A percentile compares a stretch with the other conserved stretches of the same genome.
These are phyloP conservation scores for Turnera subulata DNA, from an alignment of 345 rosid genomes.

Conservation along the genomic window DNA sequence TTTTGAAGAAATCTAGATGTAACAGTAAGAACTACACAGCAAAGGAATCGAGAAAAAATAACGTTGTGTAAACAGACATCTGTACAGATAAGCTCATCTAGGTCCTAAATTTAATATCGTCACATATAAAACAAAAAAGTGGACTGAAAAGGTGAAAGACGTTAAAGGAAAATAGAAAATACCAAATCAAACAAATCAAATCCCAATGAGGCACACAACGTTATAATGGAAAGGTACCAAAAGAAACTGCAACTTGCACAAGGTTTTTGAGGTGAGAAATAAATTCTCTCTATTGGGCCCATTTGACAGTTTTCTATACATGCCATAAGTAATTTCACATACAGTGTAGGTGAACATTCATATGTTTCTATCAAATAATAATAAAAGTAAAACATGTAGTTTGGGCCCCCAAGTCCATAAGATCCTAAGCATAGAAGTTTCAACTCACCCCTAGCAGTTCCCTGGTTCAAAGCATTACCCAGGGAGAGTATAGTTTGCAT, in stretches of 20 bases:
- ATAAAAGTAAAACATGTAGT: background rate
- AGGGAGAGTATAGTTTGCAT: conserved; percentile 84
- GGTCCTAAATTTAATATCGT: background rate
- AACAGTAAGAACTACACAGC: background rate
- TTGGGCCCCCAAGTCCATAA: background rate
- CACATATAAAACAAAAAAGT: background rate
- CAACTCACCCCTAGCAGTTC: conserved; percentile 84
- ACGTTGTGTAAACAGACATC: too few relatives aligned
- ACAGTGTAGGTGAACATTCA: background rate
- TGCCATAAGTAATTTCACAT: too few relatives aligned
- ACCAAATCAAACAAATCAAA: too few relatives aligned
- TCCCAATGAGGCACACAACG: too few relatives aligned
- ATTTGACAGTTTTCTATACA: too few relatives aligned
- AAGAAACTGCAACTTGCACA: too few relatives aligned
- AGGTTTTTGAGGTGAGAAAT: too few relatives aligned
- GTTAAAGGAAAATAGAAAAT: too few relatives aligned
- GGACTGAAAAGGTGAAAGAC: background rate
- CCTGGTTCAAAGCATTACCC: conserved; percentile 88
- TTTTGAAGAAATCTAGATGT: conserved; percentile 2
- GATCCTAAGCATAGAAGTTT: background rate
- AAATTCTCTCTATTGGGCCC: too few relatives aligned
- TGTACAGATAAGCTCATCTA: background rate
- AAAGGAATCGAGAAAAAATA: too few relatives aligned
- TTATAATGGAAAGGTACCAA: too few relatives aligned
- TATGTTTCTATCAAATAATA: background rate